Conservation (phyloP, 2,329 filamentous ascomycete species). For the Fusarium veterinarium region DNA sequence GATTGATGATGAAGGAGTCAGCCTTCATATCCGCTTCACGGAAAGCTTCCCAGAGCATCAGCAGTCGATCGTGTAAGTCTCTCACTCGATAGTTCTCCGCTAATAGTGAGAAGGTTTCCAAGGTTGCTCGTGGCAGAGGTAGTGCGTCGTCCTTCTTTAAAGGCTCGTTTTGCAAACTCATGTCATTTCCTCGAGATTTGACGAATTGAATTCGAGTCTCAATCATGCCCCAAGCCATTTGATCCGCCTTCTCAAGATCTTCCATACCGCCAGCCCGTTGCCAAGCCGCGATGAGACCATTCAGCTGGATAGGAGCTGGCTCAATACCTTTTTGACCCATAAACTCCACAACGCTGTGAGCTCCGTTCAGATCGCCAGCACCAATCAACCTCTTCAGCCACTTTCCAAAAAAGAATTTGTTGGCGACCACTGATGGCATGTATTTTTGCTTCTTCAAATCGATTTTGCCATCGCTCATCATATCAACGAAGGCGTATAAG, state of each 20-base stretch:
- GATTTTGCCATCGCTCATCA: constrained; percentile 77
- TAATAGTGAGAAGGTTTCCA: constrained; percentile 82
- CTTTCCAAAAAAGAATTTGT: constrained; percentile 86
- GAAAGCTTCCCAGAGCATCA: constrained; percentile 72
- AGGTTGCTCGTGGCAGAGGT: constrained; percentile 68
- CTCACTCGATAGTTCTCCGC: constrained; percentile 77
- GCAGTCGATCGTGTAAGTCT: constrained; percentile 66
- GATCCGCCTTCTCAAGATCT: constrained; percentile 71
- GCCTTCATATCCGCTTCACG: constrained; percentile 71
- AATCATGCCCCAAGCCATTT: constrained; percentile 82
- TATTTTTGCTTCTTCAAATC: constrained; percentile 58
- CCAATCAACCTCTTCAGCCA: constrained; percentile 89
- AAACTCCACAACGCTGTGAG: constrained; percentile 77
- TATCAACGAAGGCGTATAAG: constrained; percentile 84
- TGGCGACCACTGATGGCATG: constrained; percentile 65
- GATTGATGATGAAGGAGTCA: constrained; percentile 83
- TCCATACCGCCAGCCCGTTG: constrained; percentile 70
- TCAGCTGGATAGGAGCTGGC: constrained; percentile 80
- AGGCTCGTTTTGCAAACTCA: not conserved
- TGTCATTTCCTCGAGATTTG: constrained; percentile 53
- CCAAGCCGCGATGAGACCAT: constrained; percentile 84
- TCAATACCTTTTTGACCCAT: constrained; percentile 77
- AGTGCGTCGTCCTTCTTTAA: constrained; percentile 4
- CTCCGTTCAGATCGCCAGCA: constrained; percentile 75
- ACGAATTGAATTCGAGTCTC: constrained; percentile 73